phyloP scores from a whole-genome alignment of 2,329 filamentous ascomycete species.

The Intubia oerlemansii region DNA sequence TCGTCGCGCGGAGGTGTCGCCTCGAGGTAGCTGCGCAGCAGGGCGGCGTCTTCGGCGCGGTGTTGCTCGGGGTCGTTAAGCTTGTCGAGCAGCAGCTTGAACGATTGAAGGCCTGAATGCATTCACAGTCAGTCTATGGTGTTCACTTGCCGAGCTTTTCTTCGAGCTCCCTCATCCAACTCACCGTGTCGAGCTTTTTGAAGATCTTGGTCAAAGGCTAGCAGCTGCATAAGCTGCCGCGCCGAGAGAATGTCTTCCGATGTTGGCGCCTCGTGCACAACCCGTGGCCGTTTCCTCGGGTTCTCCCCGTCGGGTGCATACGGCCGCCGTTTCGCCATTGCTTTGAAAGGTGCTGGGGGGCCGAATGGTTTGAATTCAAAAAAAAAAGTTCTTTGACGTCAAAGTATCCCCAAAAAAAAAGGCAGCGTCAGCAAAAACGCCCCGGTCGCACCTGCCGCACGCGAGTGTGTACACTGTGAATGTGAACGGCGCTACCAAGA shows the following conservation, averaged over 20 bases:
- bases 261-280: conserved; percentile 33
- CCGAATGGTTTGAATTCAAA: no score
- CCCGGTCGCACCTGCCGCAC: no score
- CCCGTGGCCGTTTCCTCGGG: conserved; percentile 31
- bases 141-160: no score
- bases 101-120: conserved; percentile 38
- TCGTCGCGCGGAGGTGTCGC: conserved; percentile 16
- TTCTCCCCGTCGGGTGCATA: conserved; percentile 18
- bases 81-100: conserved; percentile 51
- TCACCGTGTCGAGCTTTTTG: conserved; percentile 43
- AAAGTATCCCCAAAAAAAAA: no score
- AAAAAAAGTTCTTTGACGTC: no score
- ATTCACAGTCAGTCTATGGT: background rate
- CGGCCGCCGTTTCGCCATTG: conserved; percentile 24
- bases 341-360: no score
- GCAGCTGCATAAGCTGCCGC: conserved; percentile 44
- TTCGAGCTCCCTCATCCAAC: no score
- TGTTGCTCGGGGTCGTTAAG: conserved; percentile 30
- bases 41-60: conserved; percentile 26
- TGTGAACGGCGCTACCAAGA: background rate
- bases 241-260: conserved; percentile 40
- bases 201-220: conserved; percentile 51
- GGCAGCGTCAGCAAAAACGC: no score
- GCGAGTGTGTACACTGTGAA: no score
- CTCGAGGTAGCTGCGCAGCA: conserved; percentile 50